phyloP scores from a whole-genome alignment of 768 basidiomycete genomes.

The Hortiboletus flavorubellus region DNA sequence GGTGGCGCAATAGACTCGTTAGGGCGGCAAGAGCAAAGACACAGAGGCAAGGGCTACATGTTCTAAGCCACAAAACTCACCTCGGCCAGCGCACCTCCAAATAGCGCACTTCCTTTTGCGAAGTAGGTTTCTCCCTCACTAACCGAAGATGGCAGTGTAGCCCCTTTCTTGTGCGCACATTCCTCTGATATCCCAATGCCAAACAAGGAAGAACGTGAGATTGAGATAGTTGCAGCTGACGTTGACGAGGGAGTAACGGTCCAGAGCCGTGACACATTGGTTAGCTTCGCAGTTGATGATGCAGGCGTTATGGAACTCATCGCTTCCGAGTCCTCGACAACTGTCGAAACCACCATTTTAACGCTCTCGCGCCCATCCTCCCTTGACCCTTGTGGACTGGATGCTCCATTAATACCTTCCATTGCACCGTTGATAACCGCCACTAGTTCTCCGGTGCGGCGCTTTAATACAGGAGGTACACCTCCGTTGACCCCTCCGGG shows the following conservation, averaged over 20 bases:
- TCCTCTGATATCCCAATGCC: conserved; percentile 8
- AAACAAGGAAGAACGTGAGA: conserved; percentile 28
- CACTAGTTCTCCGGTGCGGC: conserved; percentile 60
- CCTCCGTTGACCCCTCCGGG: conserved; percentile 24
- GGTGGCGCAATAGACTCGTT: not conserved
- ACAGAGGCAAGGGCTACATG: conserved; percentile 8
- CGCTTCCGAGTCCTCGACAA: conserved; percentile 2
- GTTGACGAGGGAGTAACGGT: not conserved
- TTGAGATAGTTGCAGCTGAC: conserved; percentile 3
- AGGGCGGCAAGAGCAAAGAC: not conserved
- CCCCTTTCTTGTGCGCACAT: not conserved
- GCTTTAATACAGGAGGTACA: conserved; percentile 61
- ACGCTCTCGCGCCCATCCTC: not conserved
- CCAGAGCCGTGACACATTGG: conserved; percentile 23
- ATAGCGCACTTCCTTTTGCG: conserved; percentile 43
- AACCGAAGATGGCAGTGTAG: not conserved
- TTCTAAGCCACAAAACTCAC: conserved; percentile 14
- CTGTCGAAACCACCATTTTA: not conserved
- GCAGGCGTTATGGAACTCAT: conserved; percentile 11
- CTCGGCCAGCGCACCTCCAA: conserved; percentile 32
- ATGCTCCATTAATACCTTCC: conserved; percentile 10
- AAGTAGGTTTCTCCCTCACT: conserved; percentile 7
- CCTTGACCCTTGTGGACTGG: not conserved
- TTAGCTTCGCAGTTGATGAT: not conserved
- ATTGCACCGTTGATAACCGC: conserved; percentile 55